These are phyloP conservation scores for Didymella pomorum DNA, from an alignment of 2,329 filamentous ascomycete genomes.

Conservation along the genomic window DNA sequence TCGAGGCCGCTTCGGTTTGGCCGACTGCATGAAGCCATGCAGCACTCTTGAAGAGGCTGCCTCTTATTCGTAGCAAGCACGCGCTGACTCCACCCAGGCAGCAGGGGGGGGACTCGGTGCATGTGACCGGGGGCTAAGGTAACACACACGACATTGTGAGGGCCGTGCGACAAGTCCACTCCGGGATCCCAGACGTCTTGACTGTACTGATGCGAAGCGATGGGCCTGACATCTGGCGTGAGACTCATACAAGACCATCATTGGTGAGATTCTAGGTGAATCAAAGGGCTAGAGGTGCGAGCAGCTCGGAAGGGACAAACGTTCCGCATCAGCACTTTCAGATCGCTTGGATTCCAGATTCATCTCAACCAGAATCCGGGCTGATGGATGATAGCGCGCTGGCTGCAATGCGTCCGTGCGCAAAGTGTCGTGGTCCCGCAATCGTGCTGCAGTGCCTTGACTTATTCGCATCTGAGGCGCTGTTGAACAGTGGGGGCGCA, in stretches of 20 bases:
- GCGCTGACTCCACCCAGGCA: constrained; percentile 2
- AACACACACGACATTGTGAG: neutral
- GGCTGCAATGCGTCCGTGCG: neutral
- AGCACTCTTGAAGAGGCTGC: neutral
- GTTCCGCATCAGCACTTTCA: neutral
- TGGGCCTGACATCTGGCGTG: neutral
- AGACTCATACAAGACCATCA: neutral
- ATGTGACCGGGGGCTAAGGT: constrained; percentile 2
- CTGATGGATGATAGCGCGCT: constrained; percentile 1
- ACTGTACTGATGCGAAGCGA: neutral
- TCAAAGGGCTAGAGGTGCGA: neutral
- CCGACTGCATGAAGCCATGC: neutral
- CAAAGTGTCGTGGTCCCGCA: neutral
- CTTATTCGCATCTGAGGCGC: neutral
- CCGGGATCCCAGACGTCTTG: neutral
- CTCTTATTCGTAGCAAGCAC: constrained; percentile 5
- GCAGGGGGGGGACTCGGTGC: neutral
- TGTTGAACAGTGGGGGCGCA: constrained; percentile 6
- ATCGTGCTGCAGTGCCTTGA: neutral
- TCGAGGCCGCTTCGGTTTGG: neutral
- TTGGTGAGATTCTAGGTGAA: neutral
- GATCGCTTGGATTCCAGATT: neutral
- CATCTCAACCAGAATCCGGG: constrained; percentile 11
- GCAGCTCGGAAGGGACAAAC: neutral
- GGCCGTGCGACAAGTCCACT: neutral